A percentile compares a stretch with the other conserved stretches of the same genome.
Conservation (phyloP, 768 basidiomycete species). For the Galerina sulciceps region DNA sequence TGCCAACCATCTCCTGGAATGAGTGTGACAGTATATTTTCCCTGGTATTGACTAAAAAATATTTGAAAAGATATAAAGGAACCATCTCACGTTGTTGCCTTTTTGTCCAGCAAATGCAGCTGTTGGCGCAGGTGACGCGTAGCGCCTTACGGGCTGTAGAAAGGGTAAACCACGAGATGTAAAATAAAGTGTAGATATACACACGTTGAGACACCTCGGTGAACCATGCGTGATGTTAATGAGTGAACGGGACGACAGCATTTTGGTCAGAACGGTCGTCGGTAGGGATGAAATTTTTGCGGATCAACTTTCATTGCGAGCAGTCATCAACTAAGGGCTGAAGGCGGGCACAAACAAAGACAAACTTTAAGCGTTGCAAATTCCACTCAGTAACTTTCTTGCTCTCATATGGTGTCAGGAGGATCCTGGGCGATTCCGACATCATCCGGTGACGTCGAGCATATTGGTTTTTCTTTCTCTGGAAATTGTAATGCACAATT, state of each 20-base stretch:
- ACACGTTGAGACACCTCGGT: slow-evolving; percentile 51
- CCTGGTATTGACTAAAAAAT: slow-evolving; percentile 47
- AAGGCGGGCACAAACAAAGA: too few species aligned
- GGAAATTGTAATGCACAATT: too few species aligned
- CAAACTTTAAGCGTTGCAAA: too few species aligned
- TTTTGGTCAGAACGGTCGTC: slow-evolving; percentile 36
- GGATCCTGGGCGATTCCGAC: too few species aligned
- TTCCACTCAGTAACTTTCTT: too few species aligned
- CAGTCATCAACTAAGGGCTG: too few species aligned
- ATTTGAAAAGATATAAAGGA: not conserved
- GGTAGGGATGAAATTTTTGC: slow-evolving; percentile 23
- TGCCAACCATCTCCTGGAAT: slow-evolving; percentile 93
- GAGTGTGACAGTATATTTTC: slow-evolving; percentile 94
- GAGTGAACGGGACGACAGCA: slow-evolving; percentile 66
- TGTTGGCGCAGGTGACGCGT: slow-evolving; percentile 81
- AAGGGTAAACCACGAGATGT: slow-evolving; percentile 9
- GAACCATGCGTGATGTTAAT: slow-evolving; percentile 59
- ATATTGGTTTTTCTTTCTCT: too few species aligned
- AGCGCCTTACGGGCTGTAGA: slow-evolving; percentile 56
- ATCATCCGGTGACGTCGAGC: too few species aligned
- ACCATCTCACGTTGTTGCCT: slow-evolving; percentile 71
- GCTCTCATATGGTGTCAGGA: too few species aligned
- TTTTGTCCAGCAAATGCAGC: slow-evolving; percentile 92
- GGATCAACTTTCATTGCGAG: too few species aligned
- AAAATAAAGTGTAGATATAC: slow-evolving; percentile 14